Evolutionary conservation across 371 early-diverging fungal species (phyloP), one percentile per base, ranked within the genome.

Genomic region (Massospora cicadina): DNA sequence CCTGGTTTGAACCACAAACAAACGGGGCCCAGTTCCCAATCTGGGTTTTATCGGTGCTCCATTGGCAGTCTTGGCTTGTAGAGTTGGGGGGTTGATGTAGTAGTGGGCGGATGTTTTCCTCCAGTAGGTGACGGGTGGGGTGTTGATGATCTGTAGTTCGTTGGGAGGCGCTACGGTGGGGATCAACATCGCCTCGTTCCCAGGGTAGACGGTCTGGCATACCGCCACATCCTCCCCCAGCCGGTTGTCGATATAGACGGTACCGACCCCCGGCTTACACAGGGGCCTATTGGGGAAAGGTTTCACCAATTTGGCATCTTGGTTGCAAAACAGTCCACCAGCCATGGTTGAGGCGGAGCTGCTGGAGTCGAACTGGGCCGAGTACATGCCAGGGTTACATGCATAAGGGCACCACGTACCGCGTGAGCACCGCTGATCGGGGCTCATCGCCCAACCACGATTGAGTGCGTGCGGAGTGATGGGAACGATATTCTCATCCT

Each of bases 401-500:
- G 66, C 59, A 24, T 65, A 65, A 3, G 66, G 58, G 29, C 66
- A 65, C 60, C 60, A 65, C 24, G 7, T 54, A 1, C 66, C 66
- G 3, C 60, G 59, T 3, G 55, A 30, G 30, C 66, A 65, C 17
- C n/a, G 23, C 30, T 65, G 66, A 28, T 65, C 60, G 2, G 60
- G 60, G 29, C 55, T 55, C 76, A 76, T 76, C 24, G 76, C 76
- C 76, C 76, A 76, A 12, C 76, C 76, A 24, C 66, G 71, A 67
- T 76, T 76, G 0, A n/a, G 26, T 2, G 33, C n/a, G 31, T 0
- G 0, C 0, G 75, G 71, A 0, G 76, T 76, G 10, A 76, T 68
- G 0, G 75, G 75, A 0, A 72, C 69, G 0, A 76, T 54, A 31
- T 43, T 43, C 13, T 43, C 10, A 33, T 65, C 66, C n/a, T 25